These are phyloP conservation scores for Fomitopsis betulina DNA, from an alignment of 1,284 basidiomycete species.

Conservation along the genomic window DNA sequence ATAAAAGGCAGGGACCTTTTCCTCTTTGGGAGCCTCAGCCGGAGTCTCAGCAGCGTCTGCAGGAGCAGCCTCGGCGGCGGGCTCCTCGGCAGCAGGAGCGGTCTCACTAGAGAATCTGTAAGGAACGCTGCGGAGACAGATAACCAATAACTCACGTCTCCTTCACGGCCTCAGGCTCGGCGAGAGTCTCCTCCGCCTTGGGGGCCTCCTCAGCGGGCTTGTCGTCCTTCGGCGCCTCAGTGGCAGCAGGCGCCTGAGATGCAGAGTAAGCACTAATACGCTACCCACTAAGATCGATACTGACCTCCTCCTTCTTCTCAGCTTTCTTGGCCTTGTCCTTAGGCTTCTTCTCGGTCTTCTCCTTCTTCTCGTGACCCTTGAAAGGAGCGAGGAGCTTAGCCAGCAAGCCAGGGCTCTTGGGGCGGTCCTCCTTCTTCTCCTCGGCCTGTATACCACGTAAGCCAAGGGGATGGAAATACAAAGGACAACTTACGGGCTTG, in stretches of 20 bases:
- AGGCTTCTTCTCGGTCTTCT: conserved; percentile 47
- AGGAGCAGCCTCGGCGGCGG: conserved; percentile 30
- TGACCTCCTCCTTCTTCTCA: conserved; percentile 65
- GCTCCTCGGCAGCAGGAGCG: conserved; percentile 29
- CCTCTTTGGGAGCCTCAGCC: conserved; percentile 45
- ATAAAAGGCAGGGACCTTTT: conserved; percentile 40
- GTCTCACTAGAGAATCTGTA: conserved; percentile 52
- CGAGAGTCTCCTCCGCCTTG: conserved; percentile 26
- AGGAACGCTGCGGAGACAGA: conserved; percentile 33
- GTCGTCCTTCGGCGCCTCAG: conserved; percentile 36
- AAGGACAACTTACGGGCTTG: conserved; percentile 50
- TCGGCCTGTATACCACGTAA: conserved; percentile 18
- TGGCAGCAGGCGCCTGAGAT: conserved; percentile 30
- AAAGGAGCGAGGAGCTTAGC: conserved; percentile 71
- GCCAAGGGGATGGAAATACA: conserved; percentile 3
- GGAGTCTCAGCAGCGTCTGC: conserved; percentile 27
- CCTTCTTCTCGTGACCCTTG: conserved; percentile 33
- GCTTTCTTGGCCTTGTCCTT: conserved; percentile 59
- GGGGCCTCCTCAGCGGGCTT: conserved; percentile 21
- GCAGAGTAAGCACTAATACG: neutral
- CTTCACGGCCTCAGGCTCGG: conserved; percentile 45
- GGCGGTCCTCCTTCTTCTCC: conserved; percentile 63
- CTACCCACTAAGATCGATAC: conserved; percentile 15
- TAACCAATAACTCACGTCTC: conserved; percentile 42
- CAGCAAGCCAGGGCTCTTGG: conserved; percentile 73